Percentiles rank a stretch among this genome's conserved stretches.
Evolutionary conservation across 164 flowering plant species (phyloP).

Genomic region (Nymphaea colorata): DNA sequence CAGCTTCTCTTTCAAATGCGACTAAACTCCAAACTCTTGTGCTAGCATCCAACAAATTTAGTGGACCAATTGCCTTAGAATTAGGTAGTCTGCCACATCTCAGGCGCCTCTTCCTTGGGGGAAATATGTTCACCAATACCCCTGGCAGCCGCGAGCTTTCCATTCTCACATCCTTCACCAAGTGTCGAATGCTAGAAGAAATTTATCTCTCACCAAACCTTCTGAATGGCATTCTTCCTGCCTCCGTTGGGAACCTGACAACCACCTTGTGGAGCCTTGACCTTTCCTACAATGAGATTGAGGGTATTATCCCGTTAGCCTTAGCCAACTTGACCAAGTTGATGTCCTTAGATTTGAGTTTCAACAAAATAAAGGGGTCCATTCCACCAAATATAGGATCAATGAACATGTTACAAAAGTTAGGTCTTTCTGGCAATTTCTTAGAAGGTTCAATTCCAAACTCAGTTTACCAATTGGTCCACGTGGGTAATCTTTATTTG

Average conservation of each 20-base stretch:
- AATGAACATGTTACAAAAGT: not conserved
- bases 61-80: constrained; percentile 4
- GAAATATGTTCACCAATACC: constrained; percentile 2
- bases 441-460: not conserved
- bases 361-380: constrained; percentile 2
- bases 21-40: not conserved
- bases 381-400: not conserved
- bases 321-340: constrained; percentile 3
- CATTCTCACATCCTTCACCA: constrained; percentile 7
- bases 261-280: not conserved
- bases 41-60: constrained; percentile 6
- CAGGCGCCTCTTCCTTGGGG: not conserved
- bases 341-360: not conserved
- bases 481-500: not conserved
- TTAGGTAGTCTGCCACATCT: constrained; percentile 3
- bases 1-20: constrained; percentile 10
- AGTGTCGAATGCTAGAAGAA: constrained; percentile 4
- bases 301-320: constrained; percentile 7
- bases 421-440: not conserved
- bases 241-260: constrained; percentile 10
- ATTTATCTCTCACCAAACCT: constrained; percentile 1
- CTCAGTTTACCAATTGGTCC: not conserved
- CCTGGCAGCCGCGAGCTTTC: not conserved
- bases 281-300: not conserved
- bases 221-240: constrained; percentile 4